Conservation (phyloP, 2,329 filamentous ascomycete genomes). For the Gliomastix tumulicola region DNA sequence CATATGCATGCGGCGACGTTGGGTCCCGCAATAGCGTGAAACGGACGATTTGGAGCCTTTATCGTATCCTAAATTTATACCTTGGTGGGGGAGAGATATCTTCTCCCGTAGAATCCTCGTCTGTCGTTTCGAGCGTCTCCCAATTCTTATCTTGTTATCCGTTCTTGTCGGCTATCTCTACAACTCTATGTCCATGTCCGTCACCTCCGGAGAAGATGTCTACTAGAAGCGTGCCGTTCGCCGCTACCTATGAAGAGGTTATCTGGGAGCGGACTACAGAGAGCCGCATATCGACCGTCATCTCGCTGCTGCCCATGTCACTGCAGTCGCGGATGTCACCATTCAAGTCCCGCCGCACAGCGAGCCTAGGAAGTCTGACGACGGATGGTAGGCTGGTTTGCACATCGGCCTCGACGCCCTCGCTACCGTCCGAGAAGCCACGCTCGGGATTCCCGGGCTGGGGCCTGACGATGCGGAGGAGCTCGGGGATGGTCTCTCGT, state of each 20-base stretch:
- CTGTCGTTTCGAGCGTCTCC: no score
- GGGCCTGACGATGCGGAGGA: no score
- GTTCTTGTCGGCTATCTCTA: no score
- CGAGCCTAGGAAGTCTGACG: conserved; percentile 19
- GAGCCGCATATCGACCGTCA: conserved; percentile 37
- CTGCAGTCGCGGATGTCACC: conserved; percentile 43
- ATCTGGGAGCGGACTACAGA: conserved; percentile 22
- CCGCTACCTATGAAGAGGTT: conserved; percentile 16
- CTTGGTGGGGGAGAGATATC: no score
- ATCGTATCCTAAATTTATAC: no score
- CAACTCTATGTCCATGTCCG: background rate
- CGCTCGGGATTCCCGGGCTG: background rate
- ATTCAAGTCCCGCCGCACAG: conserved; percentile 36
- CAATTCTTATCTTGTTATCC: no score
- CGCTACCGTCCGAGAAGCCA: background rate
- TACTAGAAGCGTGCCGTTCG: no score
- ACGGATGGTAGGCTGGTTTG: background rate
- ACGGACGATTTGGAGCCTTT: no score
- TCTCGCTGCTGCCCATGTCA: conserved; percentile 44
- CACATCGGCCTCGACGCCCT: background rate
- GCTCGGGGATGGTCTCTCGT: no score
- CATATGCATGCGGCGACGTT: no score
- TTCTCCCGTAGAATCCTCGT: no score
- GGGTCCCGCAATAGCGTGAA: no score
- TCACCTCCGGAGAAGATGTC: background rate